phyloP scores from a whole-genome alignment of 257 asterid genomes.

The Solanum commersonii region DNA sequence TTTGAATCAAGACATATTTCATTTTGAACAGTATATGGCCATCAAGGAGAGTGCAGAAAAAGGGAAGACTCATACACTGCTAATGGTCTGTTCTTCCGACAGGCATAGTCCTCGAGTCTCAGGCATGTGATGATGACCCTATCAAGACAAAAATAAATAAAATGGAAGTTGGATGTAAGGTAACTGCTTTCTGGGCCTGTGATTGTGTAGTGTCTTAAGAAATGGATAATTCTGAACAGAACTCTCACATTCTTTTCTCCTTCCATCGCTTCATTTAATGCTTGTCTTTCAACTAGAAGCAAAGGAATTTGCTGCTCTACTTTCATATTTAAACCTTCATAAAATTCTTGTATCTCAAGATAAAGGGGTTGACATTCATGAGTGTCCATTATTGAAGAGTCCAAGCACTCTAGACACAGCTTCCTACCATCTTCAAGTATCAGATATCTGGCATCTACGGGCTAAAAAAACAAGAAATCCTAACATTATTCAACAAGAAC shows the following conservation, averaged over 20 bases:
- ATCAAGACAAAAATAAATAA: neutral
- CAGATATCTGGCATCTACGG: conserved; percentile 61
- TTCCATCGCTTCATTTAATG: conserved; percentile 94
- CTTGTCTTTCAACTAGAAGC: conserved; percentile 96
- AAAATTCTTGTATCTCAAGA: conserved; percentile 89
- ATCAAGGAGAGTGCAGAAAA: neutral
- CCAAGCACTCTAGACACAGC: conserved; percentile 89
- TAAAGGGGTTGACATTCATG: conserved; percentile 95
- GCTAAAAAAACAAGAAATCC: conserved; percentile 29
- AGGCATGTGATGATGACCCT: conserved; percentile 90
- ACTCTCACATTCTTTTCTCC: conserved; percentile 76
- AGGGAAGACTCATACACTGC: conserved; percentile 45
- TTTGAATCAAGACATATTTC: neutral
- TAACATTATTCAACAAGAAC: neutral
- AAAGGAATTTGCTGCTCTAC: conserved; percentile 92
- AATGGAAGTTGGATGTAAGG: neutral
- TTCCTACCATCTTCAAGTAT: conserved; percentile 86
- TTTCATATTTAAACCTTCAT: conserved; percentile 91
- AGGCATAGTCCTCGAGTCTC: conserved; percentile 97
- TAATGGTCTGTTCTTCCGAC: conserved; percentile 89
- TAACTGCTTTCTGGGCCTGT: neutral
- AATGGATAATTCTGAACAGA: neutral
- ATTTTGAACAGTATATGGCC: neutral
- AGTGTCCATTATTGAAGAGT: conserved; percentile 97
- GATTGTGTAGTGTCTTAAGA: neutral